These are phyloP conservation scores for Exophiala aquamarina DNA, from an alignment of 2,329 filamentous ascomycete species.

Conservation along the genomic window DNA sequence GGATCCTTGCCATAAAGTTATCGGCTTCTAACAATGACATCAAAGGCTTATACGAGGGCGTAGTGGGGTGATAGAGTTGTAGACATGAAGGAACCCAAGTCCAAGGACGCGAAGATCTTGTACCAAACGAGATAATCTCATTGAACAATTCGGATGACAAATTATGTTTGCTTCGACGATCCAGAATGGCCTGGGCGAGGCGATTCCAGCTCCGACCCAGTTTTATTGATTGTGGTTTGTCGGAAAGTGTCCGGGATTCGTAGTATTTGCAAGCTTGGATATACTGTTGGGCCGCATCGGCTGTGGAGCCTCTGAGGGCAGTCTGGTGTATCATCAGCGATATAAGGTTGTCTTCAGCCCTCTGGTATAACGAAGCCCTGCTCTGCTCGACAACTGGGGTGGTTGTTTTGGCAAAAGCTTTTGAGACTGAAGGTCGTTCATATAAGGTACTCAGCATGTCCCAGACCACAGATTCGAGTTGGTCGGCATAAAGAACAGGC, in stretches of 20 bases:
- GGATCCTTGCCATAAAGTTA: too few relatives aligned
- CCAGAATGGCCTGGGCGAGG: conserved; percentile 30
- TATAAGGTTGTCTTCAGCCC: conserved; percentile 24
- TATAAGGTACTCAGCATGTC: conserved; percentile 25
- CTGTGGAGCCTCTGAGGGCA: conserved; percentile 13
- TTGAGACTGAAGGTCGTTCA: conserved; percentile 12
- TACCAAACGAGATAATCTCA: conserved; percentile 27
- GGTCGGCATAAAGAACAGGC: conserved; percentile 19
- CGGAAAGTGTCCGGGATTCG: conserved; percentile 23
- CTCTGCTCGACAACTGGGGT: not conserved
- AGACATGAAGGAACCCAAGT: conserved; percentile 16
- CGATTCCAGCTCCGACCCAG: conserved; percentile 20
- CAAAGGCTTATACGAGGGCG: conserved; percentile 27
- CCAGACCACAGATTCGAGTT: conserved; percentile 28
- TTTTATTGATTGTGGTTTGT: not conserved
- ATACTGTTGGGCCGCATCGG: conserved; percentile 25
- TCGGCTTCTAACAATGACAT: too few relatives aligned
- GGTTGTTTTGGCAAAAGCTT: conserved; percentile 3
- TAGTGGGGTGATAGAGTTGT: conserved; percentile 37
- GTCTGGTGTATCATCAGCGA: conserved; percentile 24
- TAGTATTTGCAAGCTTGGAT: conserved; percentile 23
- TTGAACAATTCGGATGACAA: conserved; percentile 36
- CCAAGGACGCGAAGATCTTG: not conserved
- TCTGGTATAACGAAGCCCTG: not conserved
- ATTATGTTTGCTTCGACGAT: conserved; percentile 25